Conservation (phyloP, 306 rosid genomes). For the Cucumis melo region DNA sequence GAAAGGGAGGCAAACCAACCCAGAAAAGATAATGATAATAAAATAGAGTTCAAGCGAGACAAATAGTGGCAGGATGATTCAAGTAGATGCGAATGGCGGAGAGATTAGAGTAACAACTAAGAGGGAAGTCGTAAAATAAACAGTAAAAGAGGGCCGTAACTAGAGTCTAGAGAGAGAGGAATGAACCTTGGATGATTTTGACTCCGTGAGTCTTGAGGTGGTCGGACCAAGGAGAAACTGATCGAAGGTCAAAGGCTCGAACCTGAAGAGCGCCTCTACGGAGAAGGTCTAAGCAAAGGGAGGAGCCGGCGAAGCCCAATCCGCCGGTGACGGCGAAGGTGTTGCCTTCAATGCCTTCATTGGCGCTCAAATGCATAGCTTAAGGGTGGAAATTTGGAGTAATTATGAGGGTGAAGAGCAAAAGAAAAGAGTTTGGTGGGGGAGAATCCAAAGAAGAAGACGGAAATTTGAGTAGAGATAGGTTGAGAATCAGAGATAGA, state of each 20-base stretch:
- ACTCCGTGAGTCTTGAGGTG: constrained; percentile 41
- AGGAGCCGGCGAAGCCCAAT: constrained; percentile 76
- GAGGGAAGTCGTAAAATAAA: background rate
- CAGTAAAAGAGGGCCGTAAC: background rate
- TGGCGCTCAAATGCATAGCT: constrained; percentile 68
- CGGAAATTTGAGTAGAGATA: background rate
- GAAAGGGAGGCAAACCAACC: background rate
- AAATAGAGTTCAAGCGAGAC: background rate
- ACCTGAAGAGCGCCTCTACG: constrained; percentile 66
- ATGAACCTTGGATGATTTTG: constrained; percentile 47
- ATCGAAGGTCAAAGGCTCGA: constrained; percentile 61
- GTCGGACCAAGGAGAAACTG: constrained; percentile 43
- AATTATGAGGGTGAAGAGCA: background rate
- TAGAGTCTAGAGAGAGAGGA: no score
- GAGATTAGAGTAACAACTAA: no score
- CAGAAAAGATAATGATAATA: no score
- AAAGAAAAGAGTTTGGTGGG: background rate
- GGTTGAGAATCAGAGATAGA: background rate
- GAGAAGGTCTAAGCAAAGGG: constrained; percentile 71
- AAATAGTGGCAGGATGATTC: background rate
- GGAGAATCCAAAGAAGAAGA: background rate
- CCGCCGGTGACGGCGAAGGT: constrained; percentile 74
- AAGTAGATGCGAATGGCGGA: background rate
- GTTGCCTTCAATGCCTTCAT: constrained; percentile 75
- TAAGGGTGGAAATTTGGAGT: background rate